These are phyloP conservation scores for Trametes villosa DNA, from an alignment of 768 basidiomycete species.

Conservation along the genomic window DNA sequence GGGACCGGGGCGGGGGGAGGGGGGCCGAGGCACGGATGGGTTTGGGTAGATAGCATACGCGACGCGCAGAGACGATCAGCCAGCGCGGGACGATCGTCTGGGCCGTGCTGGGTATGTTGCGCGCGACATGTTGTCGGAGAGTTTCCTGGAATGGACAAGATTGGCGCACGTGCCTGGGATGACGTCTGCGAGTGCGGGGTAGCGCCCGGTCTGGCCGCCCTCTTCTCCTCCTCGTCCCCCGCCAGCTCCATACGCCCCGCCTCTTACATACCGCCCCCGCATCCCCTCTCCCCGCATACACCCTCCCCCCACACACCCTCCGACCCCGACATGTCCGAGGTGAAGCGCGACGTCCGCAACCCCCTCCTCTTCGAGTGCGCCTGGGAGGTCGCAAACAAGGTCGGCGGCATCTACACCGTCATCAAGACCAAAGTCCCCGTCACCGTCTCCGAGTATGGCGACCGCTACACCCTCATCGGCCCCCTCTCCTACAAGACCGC, in stretches of 20 bases:
- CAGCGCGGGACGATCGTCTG: background rate
- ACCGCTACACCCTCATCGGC: conserved; percentile 94
- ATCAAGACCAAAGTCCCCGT: conserved; percentile 99
- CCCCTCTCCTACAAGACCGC: conserved; percentile 99
- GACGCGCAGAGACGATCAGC: conserved; percentile 18
- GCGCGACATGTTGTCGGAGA: background rate
- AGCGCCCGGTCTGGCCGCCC: background rate
- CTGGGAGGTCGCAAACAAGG: conserved; percentile 99
- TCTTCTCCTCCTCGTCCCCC: background rate
- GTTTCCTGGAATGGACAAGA: background rate
- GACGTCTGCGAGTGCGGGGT: conserved; percentile 17
- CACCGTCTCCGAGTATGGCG: conserved; percentile 94
- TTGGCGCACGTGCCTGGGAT: conserved; percentile 10
- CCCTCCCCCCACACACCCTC: background rate
- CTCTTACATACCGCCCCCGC: background rate
- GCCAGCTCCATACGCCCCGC: conserved; percentile 4
- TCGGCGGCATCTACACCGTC: conserved; percentile 99
- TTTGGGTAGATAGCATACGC: too few species aligned
- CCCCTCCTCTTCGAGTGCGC: conserved; percentile 92
- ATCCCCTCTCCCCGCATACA: background rate
- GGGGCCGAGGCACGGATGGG: too few species aligned
- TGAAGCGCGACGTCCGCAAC: conserved; percentile 73
- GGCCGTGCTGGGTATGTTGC: background rate
- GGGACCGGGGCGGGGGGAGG: background rate
- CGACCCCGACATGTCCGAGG: conserved; percentile 35